phyloP scores from a whole-genome alignment of 208 protist genomes.

The Kentomonas sorsogonicus region DNA sequence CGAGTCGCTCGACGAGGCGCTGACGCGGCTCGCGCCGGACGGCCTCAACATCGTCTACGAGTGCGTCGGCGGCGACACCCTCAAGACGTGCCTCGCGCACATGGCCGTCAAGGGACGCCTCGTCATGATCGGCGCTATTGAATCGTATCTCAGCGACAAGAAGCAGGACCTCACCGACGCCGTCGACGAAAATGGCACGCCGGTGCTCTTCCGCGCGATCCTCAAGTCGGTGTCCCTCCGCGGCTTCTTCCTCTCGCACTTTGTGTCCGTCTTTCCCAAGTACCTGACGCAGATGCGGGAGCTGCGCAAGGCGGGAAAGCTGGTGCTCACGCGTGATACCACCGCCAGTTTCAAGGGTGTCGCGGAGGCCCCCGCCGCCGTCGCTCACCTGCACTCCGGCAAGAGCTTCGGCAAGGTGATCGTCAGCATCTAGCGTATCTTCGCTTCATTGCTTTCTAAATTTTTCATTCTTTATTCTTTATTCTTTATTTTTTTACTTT shows the following conservation, averaged over 20 bases:
- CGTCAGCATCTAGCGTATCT: slow-evolving; percentile 21
- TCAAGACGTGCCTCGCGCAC: slow-evolving; percentile 21
- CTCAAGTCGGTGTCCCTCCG: slow-evolving; percentile 21
- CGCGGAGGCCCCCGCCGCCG: slow-evolving; percentile 23
- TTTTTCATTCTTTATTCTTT: too few relatives aligned
- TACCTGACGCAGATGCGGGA: slow-evolving; percentile 30
- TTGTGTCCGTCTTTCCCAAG: slow-evolving; percentile 14
- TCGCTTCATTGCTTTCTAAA: too few relatives aligned
- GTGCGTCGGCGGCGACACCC: slow-evolving; percentile 34
- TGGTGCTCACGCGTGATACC: slow-evolving; percentile 32
- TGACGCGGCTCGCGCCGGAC: slow-evolving; percentile 24
- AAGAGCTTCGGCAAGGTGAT: slow-evolving; percentile 32
- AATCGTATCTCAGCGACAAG: slow-evolving; percentile 23
- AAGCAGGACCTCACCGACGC: slow-evolving; percentile 15
- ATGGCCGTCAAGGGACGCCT: slow-evolving; percentile 28
- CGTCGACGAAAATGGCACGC: slow-evolving; percentile 13
- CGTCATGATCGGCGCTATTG: slow-evolving; percentile 42
- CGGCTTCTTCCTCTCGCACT: slow-evolving; percentile 29
- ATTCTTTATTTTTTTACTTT: too few relatives aligned
- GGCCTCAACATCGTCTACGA: slow-evolving; percentile 55
- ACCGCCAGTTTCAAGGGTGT: slow-evolving; percentile 14
- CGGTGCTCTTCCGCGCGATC: slow-evolving; percentile 9
- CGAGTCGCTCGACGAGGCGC: slow-evolving; percentile 21
- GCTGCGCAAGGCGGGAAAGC: slow-evolving; percentile 13
- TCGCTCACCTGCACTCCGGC: slow-evolving; percentile 27